phyloP scores from a whole-genome alignment of 1,284 basidiomycete species.

The Kalmanozyma brasiliensis region DNA sequence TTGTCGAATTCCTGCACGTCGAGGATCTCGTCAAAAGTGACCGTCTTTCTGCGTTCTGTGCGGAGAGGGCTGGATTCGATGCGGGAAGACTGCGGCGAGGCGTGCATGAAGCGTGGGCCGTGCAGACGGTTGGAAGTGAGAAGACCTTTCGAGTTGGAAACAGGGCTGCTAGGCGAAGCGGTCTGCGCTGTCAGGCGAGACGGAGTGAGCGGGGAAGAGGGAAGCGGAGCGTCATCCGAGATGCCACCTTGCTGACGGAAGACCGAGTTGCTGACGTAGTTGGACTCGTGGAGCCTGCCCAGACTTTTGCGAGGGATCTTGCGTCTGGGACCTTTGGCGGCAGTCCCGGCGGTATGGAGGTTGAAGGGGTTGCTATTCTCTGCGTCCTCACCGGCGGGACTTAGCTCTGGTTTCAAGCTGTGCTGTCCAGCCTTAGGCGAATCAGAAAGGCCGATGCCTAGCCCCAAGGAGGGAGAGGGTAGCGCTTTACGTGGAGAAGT shows the following conservation, averaged over 20 bases:
- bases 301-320: slow-evolving; percentile 54
- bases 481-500: slow-evolving; percentile 16
- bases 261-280: slow-evolving; percentile 61
- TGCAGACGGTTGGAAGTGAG: slow-evolving; percentile 83
- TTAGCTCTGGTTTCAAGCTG: slow-evolving; percentile 9
- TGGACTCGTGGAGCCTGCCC: slow-evolving; percentile 45
- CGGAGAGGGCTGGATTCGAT: slow-evolving; percentile 14
- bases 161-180: slow-evolving; percentile 4
- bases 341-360: slow-evolving; percentile 20
- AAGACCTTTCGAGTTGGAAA: slow-evolving; percentile 73
- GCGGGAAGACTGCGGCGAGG: slow-evolving; percentile 14
- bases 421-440: slow-evolving; percentile 17
- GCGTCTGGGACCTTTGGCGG: slow-evolving; percentile 12
- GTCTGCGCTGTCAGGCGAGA: slow-evolving; percentile 7
- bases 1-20: slow-evolving; percentile 79
- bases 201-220: slow-evolving; percentile 7
- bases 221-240: slow-evolving; percentile 34
- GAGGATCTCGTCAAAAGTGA: slow-evolving; percentile 84
- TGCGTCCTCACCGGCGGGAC: slow-evolving; percentile 7
- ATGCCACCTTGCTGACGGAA: slow-evolving; percentile 74
- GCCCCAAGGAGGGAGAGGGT: slow-evolving; percentile 43
- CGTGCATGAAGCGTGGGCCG: slow-evolving; percentile 72
- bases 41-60: slow-evolving; percentile 71
- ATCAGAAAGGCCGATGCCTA: slow-evolving; percentile 53
- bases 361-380: slow-evolving; percentile 43